Percentiles rank a stretch among this genome's conserved stretches.
These are phyloP conservation scores for Apiotrichum sp. DNA, from an alignment of 1,284 basidiomycete genomes.

Conservation along the genomic window DNA sequence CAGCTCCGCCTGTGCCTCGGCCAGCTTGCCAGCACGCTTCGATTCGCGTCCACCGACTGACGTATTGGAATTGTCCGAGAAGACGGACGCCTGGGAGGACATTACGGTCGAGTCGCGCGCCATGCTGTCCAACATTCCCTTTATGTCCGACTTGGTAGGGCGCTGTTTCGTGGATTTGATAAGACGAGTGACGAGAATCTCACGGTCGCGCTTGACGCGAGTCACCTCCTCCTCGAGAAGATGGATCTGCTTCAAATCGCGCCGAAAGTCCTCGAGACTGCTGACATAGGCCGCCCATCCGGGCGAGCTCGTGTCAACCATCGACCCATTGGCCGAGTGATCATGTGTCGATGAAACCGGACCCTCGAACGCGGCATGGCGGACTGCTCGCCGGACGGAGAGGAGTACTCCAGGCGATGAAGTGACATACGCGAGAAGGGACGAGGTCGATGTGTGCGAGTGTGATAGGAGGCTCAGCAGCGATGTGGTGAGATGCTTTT, in stretches of 20 bases:
- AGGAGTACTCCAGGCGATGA: slow-evolving; percentile 45
- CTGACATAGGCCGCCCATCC: slow-evolving; percentile 45
- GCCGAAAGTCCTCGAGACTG: slow-evolving; percentile 42
- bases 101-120: slow-evolving; percentile 8
- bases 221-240: slow-evolving; percentile 45
- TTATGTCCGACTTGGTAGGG: slow-evolving; percentile 42
- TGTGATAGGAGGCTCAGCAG: slow-evolving; percentile 46
- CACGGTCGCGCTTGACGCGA: slow-evolving; percentile 44
- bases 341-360: slow-evolving; percentile 27
- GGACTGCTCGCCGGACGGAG: slow-evolving; percentile 41
- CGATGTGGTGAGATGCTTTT: slow-evolving; percentile 42
- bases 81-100: slow-evolving; percentile 27
- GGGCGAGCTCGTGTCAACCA: slow-evolving; percentile 24
- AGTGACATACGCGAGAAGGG: slow-evolving; percentile 46
- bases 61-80: slow-evolving; percentile 28
- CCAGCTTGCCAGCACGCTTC: slow-evolving; percentile 42
- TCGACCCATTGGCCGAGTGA: neutral
- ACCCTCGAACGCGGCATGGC: slow-evolving; percentile 46
- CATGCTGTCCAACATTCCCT: slow-evolving; percentile 27
- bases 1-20: slow-evolving; percentile 46
- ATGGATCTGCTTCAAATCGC: slow-evolving; percentile 47
- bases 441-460: slow-evolving; percentile 47
- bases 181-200: slow-evolving; percentile 45
- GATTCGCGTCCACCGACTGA: slow-evolving; percentile 34
- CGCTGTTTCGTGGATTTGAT: slow-evolving; percentile 46